A percentile compares a stretch with the other conserved stretches of the same genome.
These are phyloP conservation scores for Solanum chacoense DNA, from an alignment of 305 asterid genomes.

Conservation along the genomic window DNA sequence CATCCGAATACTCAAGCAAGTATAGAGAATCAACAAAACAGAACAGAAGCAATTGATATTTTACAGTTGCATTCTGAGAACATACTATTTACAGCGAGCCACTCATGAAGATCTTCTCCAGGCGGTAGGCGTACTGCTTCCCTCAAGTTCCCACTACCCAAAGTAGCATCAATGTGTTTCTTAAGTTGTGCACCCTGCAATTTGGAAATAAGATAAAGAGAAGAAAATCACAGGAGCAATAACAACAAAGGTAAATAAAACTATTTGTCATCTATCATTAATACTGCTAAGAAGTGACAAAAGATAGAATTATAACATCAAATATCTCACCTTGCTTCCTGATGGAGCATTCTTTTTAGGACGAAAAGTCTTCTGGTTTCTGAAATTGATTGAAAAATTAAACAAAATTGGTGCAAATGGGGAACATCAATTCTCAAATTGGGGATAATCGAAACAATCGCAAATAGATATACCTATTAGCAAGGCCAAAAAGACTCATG, in stretches of 20 bases:
- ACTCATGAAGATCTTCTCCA: conserved; percentile 53
- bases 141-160: conserved; percentile 51
- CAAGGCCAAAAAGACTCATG: conserved; percentile 43
- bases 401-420: not conserved
- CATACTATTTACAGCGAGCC: conserved; percentile 65
- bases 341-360: conserved; percentile 39
- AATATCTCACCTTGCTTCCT: conserved; percentile 36
- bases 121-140: conserved; percentile 53
- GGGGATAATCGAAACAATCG: not conserved
- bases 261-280: not conserved
- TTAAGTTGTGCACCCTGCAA: conserved; percentile 35
- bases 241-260: not conserved
- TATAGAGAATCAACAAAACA: not conserved
- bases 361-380: conserved; percentile 46
- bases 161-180: conserved; percentile 38
- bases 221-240: not conserved
- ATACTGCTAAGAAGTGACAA: not conserved
- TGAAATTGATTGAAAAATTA: conserved; percentile 6
- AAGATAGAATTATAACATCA: not conserved
- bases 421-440: not conserved
- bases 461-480: conserved; percentile 24
- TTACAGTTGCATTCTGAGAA: not conserved
- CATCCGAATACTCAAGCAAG: not conserved
- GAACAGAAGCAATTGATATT: not conserved
- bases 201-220: not conserved